Base-by-base conservation (phyloP, 768 basidiomycete genomes). In the Lactarius evosmus region DNA sequence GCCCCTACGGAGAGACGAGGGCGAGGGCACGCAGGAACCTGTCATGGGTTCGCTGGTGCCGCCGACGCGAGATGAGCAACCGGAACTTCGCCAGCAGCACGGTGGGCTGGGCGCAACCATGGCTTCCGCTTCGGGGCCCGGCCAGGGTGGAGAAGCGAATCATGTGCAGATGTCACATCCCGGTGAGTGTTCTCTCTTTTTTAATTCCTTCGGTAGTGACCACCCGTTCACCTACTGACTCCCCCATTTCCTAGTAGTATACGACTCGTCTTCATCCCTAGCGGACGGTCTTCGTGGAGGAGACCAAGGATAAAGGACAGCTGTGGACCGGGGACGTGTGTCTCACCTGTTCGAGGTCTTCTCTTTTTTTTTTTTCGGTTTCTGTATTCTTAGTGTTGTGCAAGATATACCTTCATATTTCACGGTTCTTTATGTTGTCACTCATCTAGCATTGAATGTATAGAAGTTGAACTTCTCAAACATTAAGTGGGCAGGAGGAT, bases 31-130 rank as follows among this genome's bases (percentile, higher is more conserved):
- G 44, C 69, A 70, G 61, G 66, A 66, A 56, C 66, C 70, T 30
- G 67, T 71, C 44, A 71, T 75, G 66, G 72, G 72, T 41, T 71
- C 74, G 7, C 64, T 69, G 27, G 70, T 70, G 50, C 73, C 74
- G 30, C 68, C 70, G 51, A 69, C 66, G 58, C 69, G 70, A 17
- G 69, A 67, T 58, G 66, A 67, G 41, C 58, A 63, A 33, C 11
- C 65, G 2, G 61, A 66, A 51, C 61, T 57, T 52, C 61, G 50
- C 32, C 51, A 66, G 46, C 63, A 50, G 29, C 63, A 65, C 32
- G 7, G 38, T 1, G 40, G 49, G 11, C 41, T 60, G 49, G 52
- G 66, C 12, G 54, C 49, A n/a, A 44, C 36, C 22, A 60, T 67
- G 22, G 22, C 56, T n/a, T 25, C 66, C 30, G 54, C 46, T 33